These are phyloP conservation scores for Saccharata proteae DNA, from an alignment of 2,329 filamentous ascomycete genomes.

Conservation along the genomic window DNA sequence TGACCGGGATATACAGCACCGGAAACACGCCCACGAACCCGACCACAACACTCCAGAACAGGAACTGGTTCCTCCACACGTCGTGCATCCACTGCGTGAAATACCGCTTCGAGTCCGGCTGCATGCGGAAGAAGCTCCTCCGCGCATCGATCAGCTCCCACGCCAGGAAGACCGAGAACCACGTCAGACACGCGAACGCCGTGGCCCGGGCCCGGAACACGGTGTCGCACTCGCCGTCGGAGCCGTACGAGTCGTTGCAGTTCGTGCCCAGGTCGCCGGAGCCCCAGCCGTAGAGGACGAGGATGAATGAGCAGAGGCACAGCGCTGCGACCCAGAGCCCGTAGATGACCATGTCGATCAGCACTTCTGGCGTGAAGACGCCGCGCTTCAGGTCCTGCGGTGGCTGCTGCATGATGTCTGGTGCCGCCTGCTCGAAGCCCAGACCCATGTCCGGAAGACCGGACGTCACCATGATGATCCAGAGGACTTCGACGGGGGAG, in stretches of 20 bases:
- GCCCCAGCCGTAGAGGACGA: conserved; percentile 52
- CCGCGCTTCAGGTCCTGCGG: conserved; percentile 58
- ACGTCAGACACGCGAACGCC: conserved; percentile 15
- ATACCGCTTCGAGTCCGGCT: conserved; percentile 21
- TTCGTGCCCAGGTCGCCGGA: conserved; percentile 46
- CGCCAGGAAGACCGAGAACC: conserved; percentile 13
- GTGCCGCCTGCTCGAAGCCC: conserved; percentile 62
- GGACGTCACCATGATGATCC: conserved; percentile 90
- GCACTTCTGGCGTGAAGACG: conserved; percentile 63
- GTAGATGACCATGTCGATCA: conserved; percentile 70
- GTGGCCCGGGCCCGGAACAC: conserved; percentile 39
- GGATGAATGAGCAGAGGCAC: conserved; percentile 49
- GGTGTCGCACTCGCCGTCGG: conserved; percentile 37
- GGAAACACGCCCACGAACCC: conserved; percentile 36
- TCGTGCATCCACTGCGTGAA: conserved; percentile 50
- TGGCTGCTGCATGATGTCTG: conserved; percentile 67
- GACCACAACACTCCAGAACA: conserved; percentile 32
- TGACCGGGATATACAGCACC: conserved; percentile 51
- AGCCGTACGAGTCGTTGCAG: conserved; percentile 48
- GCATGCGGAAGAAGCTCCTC: conserved; percentile 14
- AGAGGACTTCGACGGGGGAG: conserved; percentile 75
- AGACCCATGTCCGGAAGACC: conserved; percentile 81
- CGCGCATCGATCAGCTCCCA: conserved; percentile 16
- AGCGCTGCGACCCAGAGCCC: conserved; percentile 65
- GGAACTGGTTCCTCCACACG: conserved; percentile 60